Evolutionary conservation across 148 eudicot species (phyloP).

Genomic region (Vaccinium darrowii): DNA sequence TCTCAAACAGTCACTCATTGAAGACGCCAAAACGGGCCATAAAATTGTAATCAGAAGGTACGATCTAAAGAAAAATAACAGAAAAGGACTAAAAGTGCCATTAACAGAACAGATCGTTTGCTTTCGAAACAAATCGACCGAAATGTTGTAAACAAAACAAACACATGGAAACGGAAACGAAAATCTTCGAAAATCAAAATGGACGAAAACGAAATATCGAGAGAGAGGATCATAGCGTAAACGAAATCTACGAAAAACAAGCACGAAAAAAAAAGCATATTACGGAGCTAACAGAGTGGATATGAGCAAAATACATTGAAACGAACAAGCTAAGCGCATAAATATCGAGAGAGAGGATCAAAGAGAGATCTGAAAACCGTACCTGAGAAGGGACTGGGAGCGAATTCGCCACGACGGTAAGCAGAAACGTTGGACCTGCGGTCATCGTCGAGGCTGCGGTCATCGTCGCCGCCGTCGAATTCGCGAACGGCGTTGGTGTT

Average conservation of each 20-base stretch:
- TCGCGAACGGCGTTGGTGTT: conserved; percentile 42
- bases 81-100: too few species aligned
- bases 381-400: conserved; percentile 35
- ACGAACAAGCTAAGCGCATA: not conserved
- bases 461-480: conserved; percentile 33
- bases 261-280: too few species aligned
- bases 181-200: too few species aligned
- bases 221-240: not conserved
- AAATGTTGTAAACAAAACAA: too few species aligned
- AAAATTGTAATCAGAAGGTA: too few species aligned
- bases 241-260: not conserved
- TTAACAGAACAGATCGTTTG: too few species aligned
- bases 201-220: not conserved
- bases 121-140: too few species aligned
- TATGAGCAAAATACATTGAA: too few species aligned
- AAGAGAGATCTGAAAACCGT: conserved; percentile 15
- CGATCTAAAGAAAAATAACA: too few species aligned
- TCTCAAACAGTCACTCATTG: too few species aligned
- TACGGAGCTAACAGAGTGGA: too few species aligned
- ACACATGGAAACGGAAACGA: not conserved
- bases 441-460: conserved; percentile 18
- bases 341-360: not conserved
- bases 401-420: conserved; percentile 31
- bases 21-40: too few species aligned
- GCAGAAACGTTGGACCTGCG: conserved; percentile 26